Base-by-base conservation (phyloP, 2,329 filamentous ascomycete species). In the Aureobasidium vineae region DNA sequence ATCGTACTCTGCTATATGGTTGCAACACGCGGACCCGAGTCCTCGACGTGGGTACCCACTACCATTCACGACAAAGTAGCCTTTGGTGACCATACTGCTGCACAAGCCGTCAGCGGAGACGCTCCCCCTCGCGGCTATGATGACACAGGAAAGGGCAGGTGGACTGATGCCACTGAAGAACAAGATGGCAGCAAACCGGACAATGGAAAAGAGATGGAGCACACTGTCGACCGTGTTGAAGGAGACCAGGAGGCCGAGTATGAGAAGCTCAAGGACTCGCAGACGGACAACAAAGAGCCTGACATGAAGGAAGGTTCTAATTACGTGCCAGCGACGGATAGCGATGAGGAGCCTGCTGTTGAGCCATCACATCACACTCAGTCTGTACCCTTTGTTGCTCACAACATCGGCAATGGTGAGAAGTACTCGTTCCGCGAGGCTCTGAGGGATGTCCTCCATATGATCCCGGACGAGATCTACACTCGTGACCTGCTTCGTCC, bases 401-500 rank as follows among this genome's bases (percentile, higher is more conserved):
- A 66, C 45, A 57, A 59, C 43, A 66, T 59, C 26, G 63, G 63
- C 11, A 59, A 31, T 16, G 63, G 63, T 15, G 53, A 66, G 4
- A 66, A 57, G 23, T 50, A 66, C 40, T 50, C 52, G 23, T 57
- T 67, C 41, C 49, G 28, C 15, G 50, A 45, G 11, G 66, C 66
- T 28, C 50, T 67, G 6, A 52, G 16, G 28, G 59, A 73, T 28
- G 50, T 75, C 23, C 71, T 75, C 41, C 69, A 71, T 50, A 65
- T 76, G 33, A 68, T 74, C 0, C 76, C 76, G 5, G 73, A 75
- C 64, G 75, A 77, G 53, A 71, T 75, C 15, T 72, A 73, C 56
- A 73, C 75, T 69, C 75, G 74, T 49, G 75, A 77, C 28, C 70
- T 79, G 10, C 71, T 79, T 2, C 73, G 76, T 5, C 75, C 77